Evolutionary conservation across 163 green algal genomes (phyloP), one percentile per base, ranked within the genome.

Genomic region (Dunaliella salina): DNA sequence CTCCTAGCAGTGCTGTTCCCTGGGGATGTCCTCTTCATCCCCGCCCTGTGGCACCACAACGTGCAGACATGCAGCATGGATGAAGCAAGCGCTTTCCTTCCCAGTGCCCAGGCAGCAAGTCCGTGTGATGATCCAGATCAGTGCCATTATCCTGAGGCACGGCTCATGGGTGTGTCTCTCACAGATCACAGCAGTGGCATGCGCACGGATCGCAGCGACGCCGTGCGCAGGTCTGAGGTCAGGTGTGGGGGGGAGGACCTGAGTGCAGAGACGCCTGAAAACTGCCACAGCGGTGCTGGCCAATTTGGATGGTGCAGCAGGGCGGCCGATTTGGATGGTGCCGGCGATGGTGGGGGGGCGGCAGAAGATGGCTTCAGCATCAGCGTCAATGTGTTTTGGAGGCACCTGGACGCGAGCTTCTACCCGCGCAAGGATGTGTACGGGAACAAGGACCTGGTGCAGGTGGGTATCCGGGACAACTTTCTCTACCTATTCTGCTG

Each of bases 1-100:
- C 22, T 93, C 80, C 82, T 93, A 67, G 85, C 72, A n/a, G 83
- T 89, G 5, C 88, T 95, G 34, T 25, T 15, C 20, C 90, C 92
- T 15, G 92, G 92, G 0, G 88, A 93, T 57, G 89, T 89, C 50
- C 85, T 95, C 22, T 95, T 92, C 87, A 91, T 95, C 82, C 92
- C 92, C 32, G 84, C 86, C 1, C 84, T 92, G 57, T 93, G 90
- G 88, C 90, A 90, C 79, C 92, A 95, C 89, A 87, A 94, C 84
- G 90, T 93, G 29, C 80, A 40, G 18, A 85, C 82, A 8, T 75
- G 63, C 63, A 75, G 22, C 63, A 5, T 29, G 22, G 63, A 75
- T 1, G 63, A 75, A 3, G 63, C 63, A 5, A 5, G 40, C 40
- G 40, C 40, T 3, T 50, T 50, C 40, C 8, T 50, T 50, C 40